Base-by-base conservation (phyloP, 139 green algal species). In the Chlorella sp. region DNA sequence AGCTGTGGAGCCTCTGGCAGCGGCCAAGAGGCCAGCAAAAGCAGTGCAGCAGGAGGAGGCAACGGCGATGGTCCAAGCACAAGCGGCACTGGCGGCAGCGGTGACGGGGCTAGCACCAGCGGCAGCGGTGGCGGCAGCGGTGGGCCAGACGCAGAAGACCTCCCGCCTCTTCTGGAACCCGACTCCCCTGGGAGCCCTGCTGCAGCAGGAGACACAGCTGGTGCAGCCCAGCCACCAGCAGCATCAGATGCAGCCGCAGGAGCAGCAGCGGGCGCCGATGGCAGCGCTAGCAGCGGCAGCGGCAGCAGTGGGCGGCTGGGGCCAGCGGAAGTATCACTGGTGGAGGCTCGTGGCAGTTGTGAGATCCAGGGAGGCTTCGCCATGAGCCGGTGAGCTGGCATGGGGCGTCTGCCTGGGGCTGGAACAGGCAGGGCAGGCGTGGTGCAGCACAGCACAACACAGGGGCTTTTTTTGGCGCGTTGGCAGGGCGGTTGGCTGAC, bases 261-360 rank as follows among this genome's bases (percentile, higher is more conserved):
- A 48, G 39, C 87, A 73, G 60, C 88, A 39, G 22, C 34, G 83
- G 28, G 73, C 53, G 36, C 36, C 66, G 16, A 7, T 39, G 48
- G 68, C 78, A 53, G 39, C 40, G 57, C 15, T 76, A 28, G 57
- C 79, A 53, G 40, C 39, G 30, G 53, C 37, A 83, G 57, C 19
- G 75, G 34, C 48, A 68, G 64, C 78, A 86, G n/a, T 19, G 92
- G 92, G 5, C 77, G 92, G 28, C 73, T 94, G 42, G 92, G 92
- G 12, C 91, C 91, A 21, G 12, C 32, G 5, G 39, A 86, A 0
- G 92, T 93, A 26, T 37, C n/a, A 5, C 40, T 94, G 3, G 76
- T 88, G 14, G 79, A 91, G 82, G 80, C 81, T 0, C 57, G 81
- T 0, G 88, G 88, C 69, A 77, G 7, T 14, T 81, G 61, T 28